Base-by-base conservation (phyloP, 176 grass and related monocot species). In the Aechmea fasciata region DNA sequence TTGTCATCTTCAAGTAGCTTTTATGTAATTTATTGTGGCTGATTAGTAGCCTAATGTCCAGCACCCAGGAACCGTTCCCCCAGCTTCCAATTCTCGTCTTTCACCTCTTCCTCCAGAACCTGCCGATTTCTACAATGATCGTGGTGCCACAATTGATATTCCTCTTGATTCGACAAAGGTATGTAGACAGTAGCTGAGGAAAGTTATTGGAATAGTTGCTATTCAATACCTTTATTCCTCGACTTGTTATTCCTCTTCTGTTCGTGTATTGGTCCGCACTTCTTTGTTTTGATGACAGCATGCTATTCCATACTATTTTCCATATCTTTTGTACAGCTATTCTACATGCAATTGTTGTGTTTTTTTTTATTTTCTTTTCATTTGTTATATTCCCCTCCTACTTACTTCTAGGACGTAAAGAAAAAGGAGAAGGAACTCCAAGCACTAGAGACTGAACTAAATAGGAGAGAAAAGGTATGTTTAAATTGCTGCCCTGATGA, bases 61-160 rank as follows among this genome's bases (percentile, higher is more conserved):
- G 68, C 57, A 79, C 13, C 68, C 59, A 47, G 13, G 48, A 64
- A 53, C 15, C 48, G 68, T 71, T 65, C 67, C 76, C 48, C 55
- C 49, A 53, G 67, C 52, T 47, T 52, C 50, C 23, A 92, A 91
- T 83, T 89, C 94, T 52, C 76, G 87, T 63, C 88, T 99, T 75
- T 77, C 87, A 54, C 89, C 94, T 0, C 89, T 93, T 79, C 86
- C 94, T 47, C 89, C 83, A 72, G 89, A 99, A 49, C 94, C 94
- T 70, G 91, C 85, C 18, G 94, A 85, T 71, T 99, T 99, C 87
- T 99, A 99, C 68, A 90, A 87, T 77, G 89, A 92, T 41, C 81
- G 48, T 71, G 57, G 59, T 50, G 75, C 87, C 47, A 87, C 86
- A 3, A 75, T 93, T 54, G 86, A 90, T 74, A 93, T 99, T 77